Evolutionary conservation across 139 green algal genomes (phyloP), one percentile per base, ranked within the genome.

Genomic region (Micractinium conductrix): DNA sequence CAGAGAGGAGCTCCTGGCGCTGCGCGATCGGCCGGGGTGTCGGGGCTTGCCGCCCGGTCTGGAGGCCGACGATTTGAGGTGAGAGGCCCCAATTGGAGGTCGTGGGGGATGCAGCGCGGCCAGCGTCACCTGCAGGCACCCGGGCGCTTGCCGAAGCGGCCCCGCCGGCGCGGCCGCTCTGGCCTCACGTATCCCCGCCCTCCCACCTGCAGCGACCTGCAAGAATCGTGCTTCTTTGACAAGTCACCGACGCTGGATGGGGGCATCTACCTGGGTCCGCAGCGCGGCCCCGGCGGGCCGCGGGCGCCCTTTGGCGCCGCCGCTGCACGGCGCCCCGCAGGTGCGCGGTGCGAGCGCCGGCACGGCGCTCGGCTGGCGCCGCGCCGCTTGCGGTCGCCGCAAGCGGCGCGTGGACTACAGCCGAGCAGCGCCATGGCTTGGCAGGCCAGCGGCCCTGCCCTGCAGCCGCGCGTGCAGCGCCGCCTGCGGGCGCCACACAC

Each of bases 151-250:
- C n/a, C n/a, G n/a, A n/a, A n/a, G n/a, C n/a, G n/a, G n/a, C n/a
- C n/a, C n/a, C n/a, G n/a, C n/a, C n/a, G n/a, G n/a, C n/a, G n/a
- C n/a, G n/a, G n/a, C n/a, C n/a, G n/a, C n/a, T n/a, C n/a, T n/a
- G n/a, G n/a, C n/a, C n/a, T n/a, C n/a, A n/a, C n/a, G n/a, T n/a
- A n/a, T n/a, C n/a, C n/a, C n/a, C n/a, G n/a, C n/a, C n/a, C n/a
- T n/a, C n/a, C 60, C 26, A 33, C 4, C 12, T 78, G 68, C 50
- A 82, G 73, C 22, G 83, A 87, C 42, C 73, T 87, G 53, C 62
- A 73, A 85, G 83, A 87, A 44, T 85, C 74, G 2, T 63, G 58
- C 43, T 87, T 87, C 74, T 87, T 87, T 21, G 83, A 87, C 72
- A 84, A 85, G 70, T 28, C 55, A 8, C 73, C 73, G 24, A 50